Conservation (phyloP, 192 early-diverging fungal species). For the Kickxella alabastrina region DNA sequence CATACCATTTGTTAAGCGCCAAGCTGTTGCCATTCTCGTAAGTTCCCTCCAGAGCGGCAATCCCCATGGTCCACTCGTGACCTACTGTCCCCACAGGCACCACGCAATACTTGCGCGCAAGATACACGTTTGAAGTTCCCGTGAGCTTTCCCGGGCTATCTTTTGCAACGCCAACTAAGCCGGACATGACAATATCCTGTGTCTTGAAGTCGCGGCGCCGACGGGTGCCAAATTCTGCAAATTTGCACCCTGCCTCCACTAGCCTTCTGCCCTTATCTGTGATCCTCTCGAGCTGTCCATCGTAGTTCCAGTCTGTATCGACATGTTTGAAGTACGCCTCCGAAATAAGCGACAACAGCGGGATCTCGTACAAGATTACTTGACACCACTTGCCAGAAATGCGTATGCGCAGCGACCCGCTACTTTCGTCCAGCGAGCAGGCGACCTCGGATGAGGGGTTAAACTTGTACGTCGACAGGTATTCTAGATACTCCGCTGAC, state of each 20-base stretch:
- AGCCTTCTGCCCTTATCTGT: constrained; percentile 52
- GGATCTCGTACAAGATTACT: constrained; percentile 74
- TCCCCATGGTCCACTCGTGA: constrained; percentile 76
- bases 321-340: constrained; percentile 66
- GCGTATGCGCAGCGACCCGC: constrained; percentile 40
- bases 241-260: constrained; percentile 56
- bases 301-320: constrained; percentile 66
- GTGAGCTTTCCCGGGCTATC: constrained; percentile 49
- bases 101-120: constrained; percentile 55
- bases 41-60: constrained; percentile 62
- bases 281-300: constrained; percentile 56
- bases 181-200: constrained; percentile 60
- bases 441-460: constrained; percentile 10
- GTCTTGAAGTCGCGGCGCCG: constrained; percentile 64
- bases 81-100: constrained; percentile 54
- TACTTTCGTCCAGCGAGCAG: constrained; percentile 12
- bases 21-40: constrained; percentile 56
- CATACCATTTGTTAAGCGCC: constrained; percentile 59
- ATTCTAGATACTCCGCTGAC: constrained; percentile 56
- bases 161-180: constrained; percentile 18
- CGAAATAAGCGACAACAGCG: constrained; percentile 63
- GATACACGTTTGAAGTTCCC: constrained; percentile 70
- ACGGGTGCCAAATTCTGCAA: constrained; percentile 78
- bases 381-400: constrained; percentile 65
- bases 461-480: constrained; percentile 58